phyloP scores from a whole-genome alignment of 1,284 basidiomycete species.

The Ganoderma leucocontextum region DNA sequence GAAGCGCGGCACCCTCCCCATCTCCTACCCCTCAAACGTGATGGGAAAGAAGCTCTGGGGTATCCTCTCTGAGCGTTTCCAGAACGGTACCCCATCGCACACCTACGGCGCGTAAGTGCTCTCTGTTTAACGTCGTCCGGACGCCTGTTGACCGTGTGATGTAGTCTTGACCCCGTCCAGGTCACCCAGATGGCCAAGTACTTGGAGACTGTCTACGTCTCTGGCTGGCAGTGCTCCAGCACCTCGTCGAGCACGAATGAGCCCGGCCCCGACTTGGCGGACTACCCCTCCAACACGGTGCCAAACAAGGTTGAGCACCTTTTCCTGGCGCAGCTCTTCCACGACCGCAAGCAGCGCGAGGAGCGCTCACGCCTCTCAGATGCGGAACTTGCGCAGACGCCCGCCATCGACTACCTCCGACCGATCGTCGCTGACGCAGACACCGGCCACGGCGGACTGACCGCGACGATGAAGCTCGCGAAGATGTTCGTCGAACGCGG shows the following conservation, averaged over 20 bases:
- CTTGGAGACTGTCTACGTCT: slow-evolving; percentile 98
- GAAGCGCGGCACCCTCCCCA: slow-evolving; percentile 90
- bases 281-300: slow-evolving; percentile 95
- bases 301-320: slow-evolving; percentile 92
- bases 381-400: slow-evolving; percentile 74
- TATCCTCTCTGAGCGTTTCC: slow-evolving; percentile 73
- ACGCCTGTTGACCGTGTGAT: slow-evolving; percentile 1
- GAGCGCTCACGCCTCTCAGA: slow-evolving; percentile 78
- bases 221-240: slow-evolving; percentile 96
- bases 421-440: slow-evolving; percentile 77
- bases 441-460: slow-evolving; percentile 71
- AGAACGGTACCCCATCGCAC: slow-evolving; percentile 82
- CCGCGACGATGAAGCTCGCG: slow-evolving; percentile 75
- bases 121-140: background rate
- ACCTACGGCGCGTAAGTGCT: slow-evolving; percentile 95
- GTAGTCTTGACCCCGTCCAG: slow-evolving; percentile 95
- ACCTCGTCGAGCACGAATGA: slow-evolving; percentile 93
- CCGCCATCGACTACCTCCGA: slow-evolving; percentile 68
- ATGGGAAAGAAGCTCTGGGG: slow-evolving; percentile 90
- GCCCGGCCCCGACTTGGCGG: slow-evolving; percentile 97
- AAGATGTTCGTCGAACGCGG: slow-evolving; percentile 85
- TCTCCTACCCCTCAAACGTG: slow-evolving; percentile 88
- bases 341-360: slow-evolving; percentile 88
- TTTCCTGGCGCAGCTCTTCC: slow-evolving; percentile 89
- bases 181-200: slow-evolving; percentile 99